phyloP scores from a whole-genome alignment of 768 basidiomycete species.

The Mycena galericulata region DNA sequence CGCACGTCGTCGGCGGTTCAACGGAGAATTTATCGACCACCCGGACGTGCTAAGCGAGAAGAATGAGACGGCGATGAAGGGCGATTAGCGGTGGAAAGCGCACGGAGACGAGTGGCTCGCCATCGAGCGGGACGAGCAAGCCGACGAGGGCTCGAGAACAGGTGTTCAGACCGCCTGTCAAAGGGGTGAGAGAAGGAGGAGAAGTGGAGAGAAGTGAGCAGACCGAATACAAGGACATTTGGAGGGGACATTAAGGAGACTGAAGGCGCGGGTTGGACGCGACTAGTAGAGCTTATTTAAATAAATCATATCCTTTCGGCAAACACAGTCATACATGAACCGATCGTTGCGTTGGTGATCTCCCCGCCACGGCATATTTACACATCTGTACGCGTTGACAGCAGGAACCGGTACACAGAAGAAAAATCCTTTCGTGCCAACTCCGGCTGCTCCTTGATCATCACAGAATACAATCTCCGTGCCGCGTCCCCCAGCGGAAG shows the following conservation, averaged over 20 bases:
- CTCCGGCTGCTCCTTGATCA: conserved; percentile 66
- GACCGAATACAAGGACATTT: conserved; percentile 83
- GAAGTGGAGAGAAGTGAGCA: conserved; percentile 37
- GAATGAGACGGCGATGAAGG: conserved; percentile 28
- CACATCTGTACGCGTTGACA: conserved; percentile 28
- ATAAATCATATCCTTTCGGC: too few relatives aligned
- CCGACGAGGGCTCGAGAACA: conserved; percentile 79
- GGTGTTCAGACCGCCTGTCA: conserved; percentile 83
- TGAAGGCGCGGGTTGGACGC: conserved; percentile 6
- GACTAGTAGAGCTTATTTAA: too few relatives aligned
- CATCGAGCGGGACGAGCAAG: conserved; percentile 74
- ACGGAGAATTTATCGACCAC: conserved; percentile 85
- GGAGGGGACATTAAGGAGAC: conserved; percentile 48
- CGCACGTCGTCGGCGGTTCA: conserved; percentile 78
- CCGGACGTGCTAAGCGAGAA: conserved; percentile 64
- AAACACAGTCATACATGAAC: conserved; percentile 3
- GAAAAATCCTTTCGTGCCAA: conserved; percentile 84
- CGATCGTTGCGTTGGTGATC: conserved; percentile 3
- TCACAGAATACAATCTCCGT: conserved; percentile 68
- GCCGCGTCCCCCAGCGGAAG: conserved; percentile 78
- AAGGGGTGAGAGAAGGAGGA: conserved; percentile 18
- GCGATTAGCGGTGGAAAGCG: conserved; percentile 39
- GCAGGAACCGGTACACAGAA: conserved; percentile 77
- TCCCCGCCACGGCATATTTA: not conserved
- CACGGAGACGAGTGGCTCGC: conserved; percentile 80